Evolutionary conservation across 106 monocot genomes (phyloP).

Genomic region (Agapanthus africanus): DNA sequence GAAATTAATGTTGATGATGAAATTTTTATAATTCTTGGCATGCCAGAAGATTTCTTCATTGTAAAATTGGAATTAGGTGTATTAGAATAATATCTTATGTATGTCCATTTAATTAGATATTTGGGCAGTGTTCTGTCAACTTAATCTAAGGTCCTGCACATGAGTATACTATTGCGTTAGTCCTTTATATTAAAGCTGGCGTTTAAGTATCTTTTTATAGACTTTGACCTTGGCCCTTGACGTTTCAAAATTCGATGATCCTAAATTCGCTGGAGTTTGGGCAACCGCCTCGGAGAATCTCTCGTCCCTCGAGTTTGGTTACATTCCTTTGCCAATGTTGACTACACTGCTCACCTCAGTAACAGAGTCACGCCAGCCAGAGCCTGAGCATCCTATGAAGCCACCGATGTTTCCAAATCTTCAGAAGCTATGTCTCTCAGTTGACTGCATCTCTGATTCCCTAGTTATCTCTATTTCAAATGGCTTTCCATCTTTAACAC

Average conservation of each 20-base stretch:
- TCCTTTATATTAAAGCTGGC: too few relatives aligned
- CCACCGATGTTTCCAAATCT: slow-evolving; percentile 51
- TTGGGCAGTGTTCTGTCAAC: too few relatives aligned
- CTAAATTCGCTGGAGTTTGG: slow-evolving; percentile 71
- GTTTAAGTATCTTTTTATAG: slow-evolving; percentile 43
- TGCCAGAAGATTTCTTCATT: too few relatives aligned
- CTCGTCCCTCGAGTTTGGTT: slow-evolving; percentile 64
- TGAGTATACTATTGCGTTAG: too few relatives aligned
- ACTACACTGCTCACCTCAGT: slow-evolving; percentile 40
- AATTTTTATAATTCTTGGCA: too few relatives aligned
- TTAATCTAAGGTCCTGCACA: too few relatives aligned
- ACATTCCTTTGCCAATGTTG: slow-evolving; percentile 65
- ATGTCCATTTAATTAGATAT: too few relatives aligned
- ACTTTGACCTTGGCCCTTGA: slow-evolving; percentile 73
- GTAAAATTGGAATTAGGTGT: too few relatives aligned
- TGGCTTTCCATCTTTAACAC: slow-evolving; percentile 49
- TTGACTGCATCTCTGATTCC: slow-evolving; percentile 73
- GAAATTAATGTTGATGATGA: too few relatives aligned
- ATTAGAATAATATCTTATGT: too few relatives aligned
- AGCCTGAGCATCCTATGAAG: slow-evolving; percentile 12
- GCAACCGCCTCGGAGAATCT: slow-evolving; percentile 49
- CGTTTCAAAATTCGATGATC: slow-evolving; percentile 45
- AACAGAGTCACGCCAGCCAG: slow-evolving; percentile 7
- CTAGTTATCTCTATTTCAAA: slow-evolving; percentile 56
- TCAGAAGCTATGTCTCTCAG: slow-evolving; percentile 70